phyloP scores from a whole-genome alignment of 2,329 filamentous ascomycete species.

The Fusarium hainanense region DNA sequence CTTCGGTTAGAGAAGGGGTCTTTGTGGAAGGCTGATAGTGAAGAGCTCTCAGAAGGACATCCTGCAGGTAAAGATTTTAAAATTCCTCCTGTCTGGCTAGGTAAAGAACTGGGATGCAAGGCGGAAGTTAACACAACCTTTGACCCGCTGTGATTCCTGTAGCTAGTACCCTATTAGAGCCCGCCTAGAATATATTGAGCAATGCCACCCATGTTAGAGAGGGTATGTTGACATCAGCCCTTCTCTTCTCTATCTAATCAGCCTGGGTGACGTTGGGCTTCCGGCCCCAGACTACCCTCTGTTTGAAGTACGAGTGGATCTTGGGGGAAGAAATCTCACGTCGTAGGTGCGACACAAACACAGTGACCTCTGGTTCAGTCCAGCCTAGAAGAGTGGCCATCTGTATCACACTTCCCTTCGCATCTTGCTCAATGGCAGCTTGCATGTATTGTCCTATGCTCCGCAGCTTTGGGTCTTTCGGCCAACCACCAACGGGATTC shows the following conservation, averaged over 20 bases:
- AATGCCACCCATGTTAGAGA: too few relatives aligned
- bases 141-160: fast-evolving
- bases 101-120: fast-evolving
- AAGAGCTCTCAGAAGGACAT: too few relatives aligned
- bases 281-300: conserved; percentile 8
- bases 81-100: too few relatives aligned
- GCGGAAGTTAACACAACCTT: too few relatives aligned
- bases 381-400: conserved; percentile 1
- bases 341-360: not conserved
- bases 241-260: not conserved
- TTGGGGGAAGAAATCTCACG: conserved; percentile 4
- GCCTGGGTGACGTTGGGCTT: not conserved
- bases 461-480: not conserved
- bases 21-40: too few relatives aligned
- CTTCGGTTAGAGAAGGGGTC: too few relatives aligned
- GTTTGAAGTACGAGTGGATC: conserved; percentile 11
- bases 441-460: not conserved
- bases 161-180: too few relatives aligned
- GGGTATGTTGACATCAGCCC: too few relatives aligned
- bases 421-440: conserved; percentile 2
- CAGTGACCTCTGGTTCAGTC: not conserved
- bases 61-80: too few relatives aligned
- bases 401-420: not conserved
- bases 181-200: fast-evolving
- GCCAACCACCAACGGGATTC: conserved; percentile 15